Percentiles rank a stretch among this genome's conserved stretches.
Conservation (phyloP, 2,329 filamentous ascomycete genomes). For the Ilyonectria sp. region DNA sequence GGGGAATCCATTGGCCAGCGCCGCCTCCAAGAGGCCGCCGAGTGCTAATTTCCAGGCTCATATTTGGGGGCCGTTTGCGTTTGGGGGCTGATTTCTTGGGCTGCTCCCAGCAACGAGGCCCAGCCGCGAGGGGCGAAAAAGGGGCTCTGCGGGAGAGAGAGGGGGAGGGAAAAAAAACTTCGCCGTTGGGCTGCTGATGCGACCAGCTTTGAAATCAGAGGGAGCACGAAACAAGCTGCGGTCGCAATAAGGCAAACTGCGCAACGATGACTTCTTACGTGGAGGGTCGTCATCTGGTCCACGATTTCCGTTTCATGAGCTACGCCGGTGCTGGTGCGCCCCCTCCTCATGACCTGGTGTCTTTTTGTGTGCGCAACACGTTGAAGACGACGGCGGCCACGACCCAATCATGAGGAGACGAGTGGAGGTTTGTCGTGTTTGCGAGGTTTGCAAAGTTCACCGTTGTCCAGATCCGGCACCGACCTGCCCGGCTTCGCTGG, state of each 20-base stretch:
- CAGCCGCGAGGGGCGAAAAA: not conserved
- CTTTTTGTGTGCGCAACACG: slow-evolving; percentile 3
- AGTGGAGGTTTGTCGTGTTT: slow-evolving; percentile 1
- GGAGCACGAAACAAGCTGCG: not conserved
- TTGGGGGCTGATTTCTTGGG: slow-evolving; percentile 11
- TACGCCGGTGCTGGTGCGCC: slow-evolving; percentile 3
- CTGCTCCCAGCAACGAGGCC: slow-evolving; percentile 2
- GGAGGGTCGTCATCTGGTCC: slow-evolving; percentile 1
- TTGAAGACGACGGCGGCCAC: slow-evolving; percentile 20
- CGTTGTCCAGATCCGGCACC: slow-evolving; percentile 13
- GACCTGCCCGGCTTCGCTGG: slow-evolving; percentile 2
- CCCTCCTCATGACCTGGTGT: slow-evolving; percentile 10
- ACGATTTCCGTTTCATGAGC: slow-evolving; percentile 20
- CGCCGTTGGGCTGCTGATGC: not conserved
- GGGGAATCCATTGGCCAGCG: slow-evolving; percentile 13
- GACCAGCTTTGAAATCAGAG: slow-evolving; percentile 14
- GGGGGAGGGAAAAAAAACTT: not conserved
- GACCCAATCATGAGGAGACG: slow-evolving; percentile 20
- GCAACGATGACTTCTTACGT: not conserved
- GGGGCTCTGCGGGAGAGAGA: not conserved
- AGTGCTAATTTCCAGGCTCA: slow-evolving; percentile 11
- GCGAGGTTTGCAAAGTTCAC: not conserved
- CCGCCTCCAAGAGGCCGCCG: slow-evolving; percentile 27
- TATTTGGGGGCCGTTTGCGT: slow-evolving; percentile 21
- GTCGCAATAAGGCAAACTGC: slow-evolving; percentile 1